phyloP scores from a whole-genome alignment of 805 yeast species.

The Sugiyamaella mastotermitis region DNA sequence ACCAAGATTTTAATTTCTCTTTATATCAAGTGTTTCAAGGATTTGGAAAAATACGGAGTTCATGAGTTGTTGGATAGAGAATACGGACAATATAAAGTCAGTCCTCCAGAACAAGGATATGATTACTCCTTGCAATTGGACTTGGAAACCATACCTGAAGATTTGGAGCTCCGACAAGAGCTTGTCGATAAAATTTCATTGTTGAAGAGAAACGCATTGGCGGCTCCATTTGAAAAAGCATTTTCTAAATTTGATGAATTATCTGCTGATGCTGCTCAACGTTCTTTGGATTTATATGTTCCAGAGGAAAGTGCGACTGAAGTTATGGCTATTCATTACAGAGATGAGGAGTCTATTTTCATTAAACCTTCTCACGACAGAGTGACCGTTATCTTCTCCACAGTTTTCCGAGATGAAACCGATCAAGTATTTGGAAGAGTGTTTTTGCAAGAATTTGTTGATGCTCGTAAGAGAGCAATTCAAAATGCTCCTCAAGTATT shows the following conservation, averaged over 20 bases:
- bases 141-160: constrained; percentile 37
- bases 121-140: constrained; percentile 73
- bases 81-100: constrained; percentile 41
- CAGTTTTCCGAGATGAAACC: constrained; percentile 92
- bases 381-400: constrained; percentile 92
- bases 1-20: constrained; percentile 59
- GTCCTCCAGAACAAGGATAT: constrained; percentile 67
- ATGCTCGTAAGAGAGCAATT: constrained; percentile 89
- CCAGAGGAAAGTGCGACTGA: constrained; percentile 44
- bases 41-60: constrained; percentile 59
- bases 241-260: constrained; percentile 72
- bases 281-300: constrained; percentile 34
- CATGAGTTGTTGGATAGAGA: constrained; percentile 39
- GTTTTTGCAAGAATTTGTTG: constrained; percentile 67
- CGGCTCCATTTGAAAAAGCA: constrained; percentile 89
- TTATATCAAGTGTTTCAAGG: constrained; percentile 71
- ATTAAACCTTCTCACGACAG: constrained; percentile 91
- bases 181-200: constrained; percentile 63
- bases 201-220: constrained; percentile 79
- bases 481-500: constrained; percentile 98
- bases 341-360: constrained; percentile 89
- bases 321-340: constrained; percentile 68
- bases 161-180: constrained; percentile 41
- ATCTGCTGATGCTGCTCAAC: constrained; percentile 32
- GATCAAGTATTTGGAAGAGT: constrained; percentile 52